These are phyloP conservation scores for Sugiyamaella qingdaonensis DNA, from an alignment of 805 yeast genomes.

Conservation along the genomic window DNA sequence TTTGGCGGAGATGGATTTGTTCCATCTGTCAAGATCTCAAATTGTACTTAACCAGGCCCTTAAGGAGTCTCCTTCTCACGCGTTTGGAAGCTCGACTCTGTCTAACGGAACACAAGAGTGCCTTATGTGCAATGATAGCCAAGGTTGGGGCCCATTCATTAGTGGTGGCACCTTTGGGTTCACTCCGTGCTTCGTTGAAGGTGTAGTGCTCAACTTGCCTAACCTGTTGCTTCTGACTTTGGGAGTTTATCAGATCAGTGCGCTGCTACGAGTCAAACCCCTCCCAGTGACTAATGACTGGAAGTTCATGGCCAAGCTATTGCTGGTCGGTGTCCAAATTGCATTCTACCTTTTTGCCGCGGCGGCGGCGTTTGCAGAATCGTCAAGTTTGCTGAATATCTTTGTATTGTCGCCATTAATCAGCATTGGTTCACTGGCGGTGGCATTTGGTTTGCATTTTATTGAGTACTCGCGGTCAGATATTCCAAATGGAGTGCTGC, in stretches of 20 bases:
- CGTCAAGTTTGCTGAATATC: constrained; percentile 27
- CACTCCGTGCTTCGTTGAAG: constrained; percentile 39
- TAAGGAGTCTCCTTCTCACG: background rate
- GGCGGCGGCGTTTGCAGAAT: constrained; percentile 13
- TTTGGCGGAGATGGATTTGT: background rate
- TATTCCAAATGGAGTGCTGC: constrained; percentile 62
- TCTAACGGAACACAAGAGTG: background rate
- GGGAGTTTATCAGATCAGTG: constrained; percentile 28
- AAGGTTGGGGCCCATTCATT: constrained; percentile 37
- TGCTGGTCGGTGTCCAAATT: constrained; percentile 20
- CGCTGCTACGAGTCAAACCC: constrained; percentile 23
- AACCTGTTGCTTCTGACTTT: constrained; percentile 27
- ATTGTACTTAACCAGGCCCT: constrained; percentile 1
- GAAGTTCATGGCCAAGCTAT: constrained; percentile 23
- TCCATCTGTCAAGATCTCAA: constrained; percentile 1
- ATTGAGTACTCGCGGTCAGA: constrained; percentile 64
- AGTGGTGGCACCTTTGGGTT: constrained; percentile 23
- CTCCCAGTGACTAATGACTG: constrained; percentile 21
- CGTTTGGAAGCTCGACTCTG: background rate
- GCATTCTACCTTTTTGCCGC: constrained; percentile 14
- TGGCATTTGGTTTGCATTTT: constrained; percentile 58
- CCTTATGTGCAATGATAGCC: constrained; percentile 13
- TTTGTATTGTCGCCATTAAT: constrained; percentile 37
- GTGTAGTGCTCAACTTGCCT: constrained; percentile 30
- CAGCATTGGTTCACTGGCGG: constrained; percentile 41